A percentile compares a stretch with the other conserved stretches of the same genome.
phyloP scores from a whole-genome alignment of 371 early-diverging fungal species.

The Apophysomyces variabilis region DNA sequence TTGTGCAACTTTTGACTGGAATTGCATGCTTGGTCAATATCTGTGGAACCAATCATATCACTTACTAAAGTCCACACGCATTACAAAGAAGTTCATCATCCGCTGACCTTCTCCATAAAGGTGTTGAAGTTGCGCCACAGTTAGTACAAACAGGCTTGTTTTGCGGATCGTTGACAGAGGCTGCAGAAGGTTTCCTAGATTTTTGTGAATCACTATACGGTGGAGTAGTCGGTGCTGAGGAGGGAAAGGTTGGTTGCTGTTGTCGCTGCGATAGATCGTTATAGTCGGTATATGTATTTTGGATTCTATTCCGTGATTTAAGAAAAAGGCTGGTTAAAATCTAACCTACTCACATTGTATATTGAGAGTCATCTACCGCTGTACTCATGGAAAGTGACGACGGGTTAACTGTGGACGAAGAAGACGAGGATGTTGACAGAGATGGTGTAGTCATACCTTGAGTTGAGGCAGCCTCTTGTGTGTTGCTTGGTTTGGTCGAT shows the following conservation, averaged over 20 bases:
- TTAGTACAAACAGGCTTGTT: constrained; percentile 72
- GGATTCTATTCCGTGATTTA: background rate
- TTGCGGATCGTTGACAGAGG: constrained; percentile 24
- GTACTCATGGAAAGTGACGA: constrained; percentile 13
- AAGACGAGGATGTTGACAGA: constrained; percentile 21
- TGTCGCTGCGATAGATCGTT: constrained; percentile 3
- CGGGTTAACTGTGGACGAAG: constrained; percentile 20
- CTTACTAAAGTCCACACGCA: constrained; percentile 89
- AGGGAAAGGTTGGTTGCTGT: constrained; percentile 13
- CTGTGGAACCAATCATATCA: constrained; percentile 10
- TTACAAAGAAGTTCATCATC: constrained; percentile 90
- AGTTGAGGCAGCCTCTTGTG: constrained; percentile 1
- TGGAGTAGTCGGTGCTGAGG: constrained; percentile 14
- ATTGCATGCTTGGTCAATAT: constrained; percentile 7
- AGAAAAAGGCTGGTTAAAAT: background rate
- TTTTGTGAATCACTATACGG: constrained; percentile 11
- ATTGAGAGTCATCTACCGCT: background rate
- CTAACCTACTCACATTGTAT: background rate
- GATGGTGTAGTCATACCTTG: constrained; percentile 14
- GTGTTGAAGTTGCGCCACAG: constrained; percentile 90
- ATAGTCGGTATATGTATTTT: constrained; percentile 3
- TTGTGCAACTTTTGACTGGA: constrained; percentile 73
- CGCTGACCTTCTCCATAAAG: constrained; percentile 93
- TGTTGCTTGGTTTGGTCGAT: constrained; percentile 19
- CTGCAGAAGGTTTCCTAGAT: constrained; percentile 19